Conservation (phyloP, 176 grass and related monocot genomes). For the Carex parvula region DNA sequence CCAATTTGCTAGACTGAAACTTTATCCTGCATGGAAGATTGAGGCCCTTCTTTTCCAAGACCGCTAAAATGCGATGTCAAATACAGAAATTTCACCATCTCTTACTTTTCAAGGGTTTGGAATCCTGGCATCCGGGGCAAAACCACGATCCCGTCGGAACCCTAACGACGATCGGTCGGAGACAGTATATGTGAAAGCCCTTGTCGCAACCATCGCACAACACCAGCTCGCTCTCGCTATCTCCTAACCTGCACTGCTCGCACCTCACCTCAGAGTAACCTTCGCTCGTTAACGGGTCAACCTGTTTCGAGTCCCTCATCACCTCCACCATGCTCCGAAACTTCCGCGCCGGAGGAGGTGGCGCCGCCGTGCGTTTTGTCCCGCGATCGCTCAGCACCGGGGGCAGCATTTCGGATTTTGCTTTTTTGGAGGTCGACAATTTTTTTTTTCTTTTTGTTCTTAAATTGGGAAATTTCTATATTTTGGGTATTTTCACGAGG, state of each 20-base stretch:
- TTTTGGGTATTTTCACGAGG: background rate
- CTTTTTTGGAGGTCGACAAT: background rate
- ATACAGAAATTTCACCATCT: background rate
- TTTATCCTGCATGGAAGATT: background rate
- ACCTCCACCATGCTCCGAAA: slow-evolving; percentile 64
- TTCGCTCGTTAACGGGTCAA: slow-evolving; percentile 7
- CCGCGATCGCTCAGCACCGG: slow-evolving; percentile 31
- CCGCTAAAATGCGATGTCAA: background rate
- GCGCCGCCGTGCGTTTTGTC: slow-evolving; percentile 71
- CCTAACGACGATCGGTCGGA: slow-evolving; percentile 71
- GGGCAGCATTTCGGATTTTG: background rate
- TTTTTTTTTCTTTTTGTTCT: background rate
- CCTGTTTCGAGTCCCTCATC: slow-evolving; percentile 44
- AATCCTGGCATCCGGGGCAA: slow-evolving; percentile 56
- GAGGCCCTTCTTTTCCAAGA: background rate
- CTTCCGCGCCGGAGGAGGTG: slow-evolving; percentile 43
- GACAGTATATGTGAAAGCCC: slow-evolving; percentile 69
- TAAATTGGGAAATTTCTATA: background rate
- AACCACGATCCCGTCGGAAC: slow-evolving; percentile 67
- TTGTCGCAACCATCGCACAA: slow-evolving; percentile 84
- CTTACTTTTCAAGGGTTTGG: slow-evolving; percentile 42
- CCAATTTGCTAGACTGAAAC: background rate
- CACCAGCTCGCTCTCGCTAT: slow-evolving; percentile 66
- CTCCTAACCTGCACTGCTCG: slow-evolving; percentile 74
- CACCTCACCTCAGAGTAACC: slow-evolving; percentile 41